Percentiles rank a stretch among this genome's conserved stretches.
Evolutionary conservation across 2,329 filamentous ascomycete genomes (phyloP).

Genomic region (Shiraia bambusicola): DNA sequence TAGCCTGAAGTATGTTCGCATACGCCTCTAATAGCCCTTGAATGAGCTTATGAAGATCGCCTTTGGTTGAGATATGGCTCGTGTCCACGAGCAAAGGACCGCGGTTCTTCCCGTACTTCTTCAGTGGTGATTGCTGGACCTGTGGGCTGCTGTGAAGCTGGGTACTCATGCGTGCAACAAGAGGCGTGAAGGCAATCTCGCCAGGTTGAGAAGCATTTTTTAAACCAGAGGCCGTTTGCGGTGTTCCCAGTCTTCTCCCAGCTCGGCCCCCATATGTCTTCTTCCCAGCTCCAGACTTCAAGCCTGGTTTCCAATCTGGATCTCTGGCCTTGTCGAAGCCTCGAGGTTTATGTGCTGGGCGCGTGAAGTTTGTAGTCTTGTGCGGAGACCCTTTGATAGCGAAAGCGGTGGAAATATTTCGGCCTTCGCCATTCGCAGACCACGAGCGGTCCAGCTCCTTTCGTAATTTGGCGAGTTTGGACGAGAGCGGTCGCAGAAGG

Average conservation of each 20-base stretch:
- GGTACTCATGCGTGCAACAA: constrained; percentile 33
- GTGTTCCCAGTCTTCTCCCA: constrained; percentile 15
- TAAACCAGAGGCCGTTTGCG: constrained; percentile 2
- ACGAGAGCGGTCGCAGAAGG: constrained; percentile 46
- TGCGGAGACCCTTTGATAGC: constrained; percentile 28
- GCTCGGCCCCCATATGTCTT: constrained; percentile 38
- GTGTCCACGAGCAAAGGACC: constrained; percentile 26
- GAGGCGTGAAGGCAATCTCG: constrained; percentile 40
- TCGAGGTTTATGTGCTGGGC: constrained; percentile 29
- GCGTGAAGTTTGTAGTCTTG: constrained; percentile 30
- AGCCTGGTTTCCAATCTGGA: constrained; percentile 41
- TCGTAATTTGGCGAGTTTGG: constrained; percentile 43
- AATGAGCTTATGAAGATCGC: constrained; percentile 33
- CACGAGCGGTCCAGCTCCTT: constrained; percentile 35
- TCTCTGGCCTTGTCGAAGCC: constrained; percentile 38
- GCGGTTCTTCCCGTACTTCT: constrained; percentile 20
- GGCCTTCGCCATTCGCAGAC: constrained; percentile 19
- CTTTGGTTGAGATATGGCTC: constrained; percentile 24
- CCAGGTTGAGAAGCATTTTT: constrained; percentile 26
- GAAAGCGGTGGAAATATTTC: constrained; percentile 24
- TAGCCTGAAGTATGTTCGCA: constrained; percentile 40
- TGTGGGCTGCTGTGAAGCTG: constrained; percentile 35
- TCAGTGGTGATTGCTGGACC: constrained; percentile 29
- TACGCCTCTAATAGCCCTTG: constrained; percentile 37
- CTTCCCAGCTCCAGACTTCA: constrained; percentile 25